phyloP scores from a whole-genome alignment of 371 early-diverging fungal genomes.

The Parasitella parasitica region DNA sequence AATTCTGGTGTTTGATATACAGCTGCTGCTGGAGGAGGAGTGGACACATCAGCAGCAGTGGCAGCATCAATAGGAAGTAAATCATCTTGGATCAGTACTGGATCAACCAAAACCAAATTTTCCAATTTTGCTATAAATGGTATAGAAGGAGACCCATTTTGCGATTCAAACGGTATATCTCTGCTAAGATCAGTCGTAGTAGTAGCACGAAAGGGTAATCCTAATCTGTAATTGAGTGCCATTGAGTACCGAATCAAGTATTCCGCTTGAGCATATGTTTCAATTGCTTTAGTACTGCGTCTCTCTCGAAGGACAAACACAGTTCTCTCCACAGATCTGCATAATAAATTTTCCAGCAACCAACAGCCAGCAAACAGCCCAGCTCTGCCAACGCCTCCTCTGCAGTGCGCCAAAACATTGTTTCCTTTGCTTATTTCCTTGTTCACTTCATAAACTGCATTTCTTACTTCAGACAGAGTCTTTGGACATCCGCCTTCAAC shows the following conservation, averaged over 20 bases:
- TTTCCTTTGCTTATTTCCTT: slow-evolving; percentile 48
- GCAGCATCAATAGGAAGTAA: background rate
- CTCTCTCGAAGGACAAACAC: slow-evolving; percentile 56
- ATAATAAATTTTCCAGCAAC: slow-evolving; percentile 58
- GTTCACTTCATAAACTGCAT: slow-evolving; percentile 56
- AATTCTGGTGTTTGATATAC: background rate
- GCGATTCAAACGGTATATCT: background rate
- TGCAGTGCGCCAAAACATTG: slow-evolving; percentile 74
- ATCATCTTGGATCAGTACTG: background rate
- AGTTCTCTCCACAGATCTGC: slow-evolving; percentile 51
- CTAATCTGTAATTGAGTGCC: slow-evolving; percentile 24
- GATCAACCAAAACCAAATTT: slow-evolving; percentile 1
- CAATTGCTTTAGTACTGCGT: slow-evolving; percentile 67
- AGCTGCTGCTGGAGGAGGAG: background rate
- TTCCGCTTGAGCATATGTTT: slow-evolving; percentile 67
- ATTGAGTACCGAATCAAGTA: slow-evolving; percentile 56
- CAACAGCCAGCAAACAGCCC: slow-evolving; percentile 79
- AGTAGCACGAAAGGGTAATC: background rate
- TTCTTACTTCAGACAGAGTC: slow-evolving; percentile 59
- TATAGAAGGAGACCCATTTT: slow-evolving; percentile 2
- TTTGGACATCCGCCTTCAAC: slow-evolving; percentile 74
- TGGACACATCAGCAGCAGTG: background rate
- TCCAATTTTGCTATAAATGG: slow-evolving; percentile 12
- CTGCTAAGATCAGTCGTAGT: background rate
- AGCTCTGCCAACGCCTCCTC: slow-evolving; percentile 82